phyloP scores from a whole-genome alignment of 768 basidiomycete species.

The Trametes meyenii region DNA sequence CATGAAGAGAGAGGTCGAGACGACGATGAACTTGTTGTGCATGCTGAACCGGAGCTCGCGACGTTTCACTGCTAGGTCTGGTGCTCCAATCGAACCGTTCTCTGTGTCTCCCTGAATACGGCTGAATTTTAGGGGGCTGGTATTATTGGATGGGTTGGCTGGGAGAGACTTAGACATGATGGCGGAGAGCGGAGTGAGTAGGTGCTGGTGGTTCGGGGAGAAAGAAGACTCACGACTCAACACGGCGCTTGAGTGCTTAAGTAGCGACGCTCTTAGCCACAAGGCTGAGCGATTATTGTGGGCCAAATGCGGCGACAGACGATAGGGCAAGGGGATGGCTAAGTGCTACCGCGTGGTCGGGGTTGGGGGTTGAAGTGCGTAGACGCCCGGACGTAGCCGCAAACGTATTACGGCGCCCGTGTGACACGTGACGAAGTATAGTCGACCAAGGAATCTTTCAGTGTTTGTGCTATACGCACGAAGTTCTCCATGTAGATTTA shows the following conservation, averaged over 20 bases:
- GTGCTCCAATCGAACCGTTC: neutral
- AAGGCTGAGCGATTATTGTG: no score
- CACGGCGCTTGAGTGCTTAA: neutral
- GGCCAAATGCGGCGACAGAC: no score
- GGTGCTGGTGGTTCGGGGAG: neutral
- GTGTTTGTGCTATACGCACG: no score
- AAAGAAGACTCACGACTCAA: neutral
- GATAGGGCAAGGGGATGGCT: no score
- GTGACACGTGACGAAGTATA: no score
- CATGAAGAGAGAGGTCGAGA: neutral
- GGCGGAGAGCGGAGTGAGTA: no score
- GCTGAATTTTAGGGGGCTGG: neutral
- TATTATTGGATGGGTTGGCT: neutral
- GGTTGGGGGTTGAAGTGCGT: no score
- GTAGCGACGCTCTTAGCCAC: neutral
- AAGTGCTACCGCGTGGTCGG: no score
- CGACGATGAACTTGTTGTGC: neutral
- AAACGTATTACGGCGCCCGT: no score
- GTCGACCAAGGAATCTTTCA: no score
- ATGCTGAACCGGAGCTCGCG: constrained; percentile 6
- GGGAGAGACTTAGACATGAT: neutral
- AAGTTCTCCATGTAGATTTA: no score
- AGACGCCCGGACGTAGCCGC: no score
- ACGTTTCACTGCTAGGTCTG: neutral
- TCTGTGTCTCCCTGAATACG: neutral